A percentile compares a stretch with the other conserved stretches of the same genome.
Conservation (phyloP, 306 rosid genomes). For the Vicia sativa region DNA sequence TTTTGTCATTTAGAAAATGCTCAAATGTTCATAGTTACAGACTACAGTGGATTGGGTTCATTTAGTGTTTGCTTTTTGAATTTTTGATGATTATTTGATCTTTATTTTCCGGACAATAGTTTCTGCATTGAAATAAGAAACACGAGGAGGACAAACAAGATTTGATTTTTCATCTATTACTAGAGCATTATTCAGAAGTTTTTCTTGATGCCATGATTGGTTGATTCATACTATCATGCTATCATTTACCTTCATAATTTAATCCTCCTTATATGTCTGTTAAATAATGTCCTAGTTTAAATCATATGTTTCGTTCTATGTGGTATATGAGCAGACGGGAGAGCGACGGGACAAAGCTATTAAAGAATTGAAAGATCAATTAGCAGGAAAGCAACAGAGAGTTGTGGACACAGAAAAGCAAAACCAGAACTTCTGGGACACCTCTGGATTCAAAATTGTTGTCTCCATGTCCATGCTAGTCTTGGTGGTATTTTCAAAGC, state of each 20-base stretch:
- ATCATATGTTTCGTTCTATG: constrained; percentile 22
- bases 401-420: constrained; percentile 52
- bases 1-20: constrained; percentile 2
- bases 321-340: constrained; percentile 68
- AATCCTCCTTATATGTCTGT: constrained; percentile 5
- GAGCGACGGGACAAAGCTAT: constrained; percentile 88
- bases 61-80: neutral
- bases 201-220: constrained; percentile 10
- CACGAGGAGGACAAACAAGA: neutral
- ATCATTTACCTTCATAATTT: constrained; percentile 1
- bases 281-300: constrained; percentile 2
- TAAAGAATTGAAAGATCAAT: constrained; percentile 80
- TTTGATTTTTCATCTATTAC: constrained; percentile 13
- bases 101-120: constrained; percentile 15
- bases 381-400: constrained; percentile 66
- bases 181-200: constrained; percentile 1
- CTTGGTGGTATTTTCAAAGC: constrained; percentile 81
- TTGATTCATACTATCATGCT: neutral
- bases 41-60: constrained; percentile 6
- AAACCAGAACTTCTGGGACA: constrained; percentile 78
- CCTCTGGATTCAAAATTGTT: constrained; percentile 75
- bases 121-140: constrained; percentile 21
- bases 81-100: constrained; percentile 27
- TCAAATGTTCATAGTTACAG: neutral
- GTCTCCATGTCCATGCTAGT: constrained; percentile 89